Base-by-base conservation (phyloP, 495 filamentous ascomycete genomes). In the Rhizodiscina lignyota region DNA sequence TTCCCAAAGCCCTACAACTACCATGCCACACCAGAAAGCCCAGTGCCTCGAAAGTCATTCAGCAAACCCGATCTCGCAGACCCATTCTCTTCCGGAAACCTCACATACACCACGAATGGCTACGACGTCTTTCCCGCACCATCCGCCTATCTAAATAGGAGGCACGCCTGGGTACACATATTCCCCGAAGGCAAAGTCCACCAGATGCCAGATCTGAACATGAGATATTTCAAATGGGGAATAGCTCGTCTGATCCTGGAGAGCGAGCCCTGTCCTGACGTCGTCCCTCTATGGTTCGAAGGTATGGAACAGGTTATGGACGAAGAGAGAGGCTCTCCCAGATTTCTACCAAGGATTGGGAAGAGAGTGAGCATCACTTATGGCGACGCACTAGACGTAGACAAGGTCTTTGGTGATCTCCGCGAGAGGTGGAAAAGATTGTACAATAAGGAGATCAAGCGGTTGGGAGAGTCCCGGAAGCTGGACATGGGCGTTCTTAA, bases 171-270 rank as follows among this genome's bases (percentile, higher is more conserved):
- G 89, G 60, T 96, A 2, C 89, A 97, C 56, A 78, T 96, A 29
- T 97, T 94, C 58, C 89, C 89, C 23, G 89, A 97, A 55, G 89
- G 84, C 11, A 77, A 76, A 43, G 80, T 94, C 17, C 86, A 96
- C 56, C 89, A 97, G 60, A 72, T 85, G 37, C 72, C 79, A 2
- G 54, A 64, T 21, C 72, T 75, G 42, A 70, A 73, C 23, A 77
- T 94, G 70, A 79, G 87, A 8, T 97, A 97, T 60, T 94, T 94
- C 69, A 92, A 89, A 55, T 97, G 89, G 89, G 89, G 89, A 4
- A 61, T 94, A 4, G 78, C 86, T 3, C 71, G 89, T 1, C 60
- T 94, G 24, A 87, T 97, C 34, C 66, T 97, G 6, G 89, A 97
- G 53, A 61, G 77, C 32, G 79, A 83, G 18, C 78, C 79, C 20